These are phyloP conservation scores for Pseudonectria buxi DNA, from an alignment of 2,329 filamentous ascomycete genomes.

Conservation along the genomic window DNA sequence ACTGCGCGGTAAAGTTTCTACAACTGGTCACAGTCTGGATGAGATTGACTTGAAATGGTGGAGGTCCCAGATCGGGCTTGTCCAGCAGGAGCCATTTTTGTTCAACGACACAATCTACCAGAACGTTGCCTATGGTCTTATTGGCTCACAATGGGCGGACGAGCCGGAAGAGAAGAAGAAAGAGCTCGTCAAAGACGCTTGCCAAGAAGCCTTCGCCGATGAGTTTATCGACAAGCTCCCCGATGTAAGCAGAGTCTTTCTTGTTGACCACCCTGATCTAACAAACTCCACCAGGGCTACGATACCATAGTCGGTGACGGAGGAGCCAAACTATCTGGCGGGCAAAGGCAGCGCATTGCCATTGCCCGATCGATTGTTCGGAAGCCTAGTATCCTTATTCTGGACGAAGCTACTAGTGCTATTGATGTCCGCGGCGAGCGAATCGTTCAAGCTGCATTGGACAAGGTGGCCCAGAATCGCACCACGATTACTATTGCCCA, in stretches of 20 bases:
- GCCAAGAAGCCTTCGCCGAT: constrained; percentile 60
- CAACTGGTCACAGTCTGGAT: constrained; percentile 46
- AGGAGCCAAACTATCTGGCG: constrained; percentile 74
- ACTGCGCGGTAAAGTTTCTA: constrained; percentile 41
- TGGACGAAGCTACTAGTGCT: constrained; percentile 73
- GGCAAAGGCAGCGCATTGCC: constrained; percentile 76
- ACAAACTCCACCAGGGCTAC: constrained; percentile 46
- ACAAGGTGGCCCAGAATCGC: constrained; percentile 53
- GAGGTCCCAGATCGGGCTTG: constrained; percentile 56
- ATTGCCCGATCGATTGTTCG: constrained; percentile 71
- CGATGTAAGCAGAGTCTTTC: constrained; percentile 30
- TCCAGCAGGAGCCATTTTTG: constrained; percentile 62
- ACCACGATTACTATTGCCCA: constrained; percentile 73
- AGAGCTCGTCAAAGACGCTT: constrained; percentile 56
- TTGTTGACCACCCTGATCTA: constrained; percentile 1
- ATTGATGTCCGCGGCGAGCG: constrained; percentile 48
- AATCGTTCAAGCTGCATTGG: constrained; percentile 59
- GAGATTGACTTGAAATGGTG: constrained; percentile 58
- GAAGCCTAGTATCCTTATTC: constrained; percentile 62
- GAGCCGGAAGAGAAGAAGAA: constrained; percentile 48
- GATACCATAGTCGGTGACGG: constrained; percentile 69
- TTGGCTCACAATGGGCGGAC: constrained; percentile 46
- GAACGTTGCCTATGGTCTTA: constrained; percentile 55
- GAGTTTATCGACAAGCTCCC: constrained; percentile 62
- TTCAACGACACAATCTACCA: constrained; percentile 60